Evolutionary conservation across 73 alveolate species (phyloP).

Genomic region (Paramecium tetraurelia): DNA sequence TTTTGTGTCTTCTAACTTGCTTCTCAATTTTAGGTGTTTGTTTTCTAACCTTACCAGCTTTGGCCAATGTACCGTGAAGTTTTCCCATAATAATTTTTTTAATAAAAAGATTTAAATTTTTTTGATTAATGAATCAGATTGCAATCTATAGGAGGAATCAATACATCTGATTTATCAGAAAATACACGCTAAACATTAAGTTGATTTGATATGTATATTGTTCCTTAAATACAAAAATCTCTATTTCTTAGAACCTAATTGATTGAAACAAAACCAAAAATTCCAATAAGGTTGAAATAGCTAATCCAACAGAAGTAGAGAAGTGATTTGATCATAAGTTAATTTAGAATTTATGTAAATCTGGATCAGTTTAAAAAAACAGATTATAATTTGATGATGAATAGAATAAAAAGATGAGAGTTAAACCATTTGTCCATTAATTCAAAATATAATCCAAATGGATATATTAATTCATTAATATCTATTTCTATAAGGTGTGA

Average conservation of each 20-base stretch:
- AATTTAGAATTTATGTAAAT: background rate
- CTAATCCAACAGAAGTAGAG: too few relatives aligned
- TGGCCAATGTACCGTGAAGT: constrained; percentile 65
- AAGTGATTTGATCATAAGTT: background rate
- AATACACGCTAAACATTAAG: background rate
- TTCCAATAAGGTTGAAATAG: too few relatives aligned
- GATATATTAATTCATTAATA: background rate
- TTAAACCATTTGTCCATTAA: too few relatives aligned
- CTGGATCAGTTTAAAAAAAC: background rate
- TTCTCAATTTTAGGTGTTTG: constrained; percentile 75
- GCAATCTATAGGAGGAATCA: background rate
- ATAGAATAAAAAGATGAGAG: background rate
- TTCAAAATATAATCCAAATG: background rate
- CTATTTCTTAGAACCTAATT: background rate
- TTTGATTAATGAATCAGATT: background rate
- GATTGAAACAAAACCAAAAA: background rate
- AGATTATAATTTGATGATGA: background rate
- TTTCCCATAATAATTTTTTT: constrained; percentile 51
- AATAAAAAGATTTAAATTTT: constrained; percentile 49
- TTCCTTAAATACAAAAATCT: background rate
- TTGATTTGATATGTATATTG: background rate
- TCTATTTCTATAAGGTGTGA: background rate
- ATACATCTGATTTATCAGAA: background rate
- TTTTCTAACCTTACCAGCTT: constrained; percentile 67
- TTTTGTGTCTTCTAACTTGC: constrained; percentile 88